Evolutionary conservation across 2,329 filamentous ascomycete genomes (phyloP), one percentile per base, ranked within the genome.

Genomic region (Talaromyces atroroseus): DNA sequence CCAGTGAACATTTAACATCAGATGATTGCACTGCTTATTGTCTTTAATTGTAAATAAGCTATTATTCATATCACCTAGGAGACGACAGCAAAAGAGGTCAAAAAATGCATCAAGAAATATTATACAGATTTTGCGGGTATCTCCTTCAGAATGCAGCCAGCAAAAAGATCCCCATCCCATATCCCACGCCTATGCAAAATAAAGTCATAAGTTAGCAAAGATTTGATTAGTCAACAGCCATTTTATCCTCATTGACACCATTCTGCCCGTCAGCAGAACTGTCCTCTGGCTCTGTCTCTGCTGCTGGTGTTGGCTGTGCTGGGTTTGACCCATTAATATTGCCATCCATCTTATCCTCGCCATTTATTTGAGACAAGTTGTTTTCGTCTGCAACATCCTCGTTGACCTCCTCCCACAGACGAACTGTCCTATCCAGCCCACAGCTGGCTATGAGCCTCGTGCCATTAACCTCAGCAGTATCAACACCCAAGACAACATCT

Each of bases 371-470:
- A 2, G 53, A 32, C 2, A 46, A 18, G 8, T 60, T 58, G 36
- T 58, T 59, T 18, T 59, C 60, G 16, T 47, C 46, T 16, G 51
- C 18, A 24, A 2, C 29, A 52, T 54, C 24, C 5, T 12, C 59
- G n/a, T n/a, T n/a, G 1, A 68, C 65, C 61, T 81, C 78, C 54
- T 79, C 76, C 83, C 85, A 88, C 5, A 88, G 72, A 54, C 80
- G 78, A 20, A 88, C 77, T 2, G 81, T 84, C 60, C 77, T 76
- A 66, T 88, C 85, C 40, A 85, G 60, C 0, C 85, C 82, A 56
- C 82, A 84, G 61, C 83, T 88, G 5, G 81, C 84, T 44, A 88
- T 74, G 20, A 80, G 61, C 18, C 71, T 71, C 52, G 63, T 73
- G 38, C 74, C 75, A 51, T 77, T 76, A 10, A 74, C 75, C 24